Evolutionary conservation across 345 rosid species (phyloP).

Genomic region (Noccaea caerulescens): DNA sequence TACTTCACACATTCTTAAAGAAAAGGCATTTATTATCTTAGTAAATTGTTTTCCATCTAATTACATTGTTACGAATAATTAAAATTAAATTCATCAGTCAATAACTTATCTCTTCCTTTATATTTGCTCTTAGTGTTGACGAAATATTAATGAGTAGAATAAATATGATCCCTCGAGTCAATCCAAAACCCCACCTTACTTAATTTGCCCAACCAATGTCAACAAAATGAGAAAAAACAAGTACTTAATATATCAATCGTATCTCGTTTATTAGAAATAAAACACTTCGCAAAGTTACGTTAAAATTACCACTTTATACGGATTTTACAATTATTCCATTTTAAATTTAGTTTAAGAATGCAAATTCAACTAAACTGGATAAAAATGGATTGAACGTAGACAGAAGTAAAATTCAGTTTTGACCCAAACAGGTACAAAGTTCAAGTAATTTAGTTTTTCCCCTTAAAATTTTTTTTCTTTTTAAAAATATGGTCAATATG

Average conservation of each 20-base stretch:
- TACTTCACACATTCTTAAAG: background rate
- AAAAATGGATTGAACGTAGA: constrained; percentile 8
- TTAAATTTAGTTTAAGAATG: background rate
- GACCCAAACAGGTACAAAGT: background rate
- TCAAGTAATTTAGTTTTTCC: background rate
- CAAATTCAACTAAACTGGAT: background rate
- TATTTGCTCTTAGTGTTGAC: background rate
- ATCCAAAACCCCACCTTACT: constrained; percentile 47
- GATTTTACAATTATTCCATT: background rate
- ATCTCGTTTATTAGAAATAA: constrained; percentile 49
- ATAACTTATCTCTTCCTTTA: background rate
- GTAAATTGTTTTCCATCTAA: no score
- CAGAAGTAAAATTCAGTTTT: background rate
- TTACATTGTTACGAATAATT: background rate
- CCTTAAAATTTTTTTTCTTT: background rate
- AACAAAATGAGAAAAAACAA: constrained; percentile 27
- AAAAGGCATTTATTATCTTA: background rate
- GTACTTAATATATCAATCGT: constrained; percentile 1
- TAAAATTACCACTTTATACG: background rate
- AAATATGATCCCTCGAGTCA: constrained; percentile 62
- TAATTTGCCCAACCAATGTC: constrained; percentile 18
- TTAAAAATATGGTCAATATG: background rate
- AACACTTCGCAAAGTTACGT: background rate
- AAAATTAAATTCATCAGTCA: background rate
- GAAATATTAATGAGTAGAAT: constrained; percentile 18